phyloP scores from a whole-genome alignment of 2,329 filamentous ascomycete species.

The Rutstroemia sp. region DNA sequence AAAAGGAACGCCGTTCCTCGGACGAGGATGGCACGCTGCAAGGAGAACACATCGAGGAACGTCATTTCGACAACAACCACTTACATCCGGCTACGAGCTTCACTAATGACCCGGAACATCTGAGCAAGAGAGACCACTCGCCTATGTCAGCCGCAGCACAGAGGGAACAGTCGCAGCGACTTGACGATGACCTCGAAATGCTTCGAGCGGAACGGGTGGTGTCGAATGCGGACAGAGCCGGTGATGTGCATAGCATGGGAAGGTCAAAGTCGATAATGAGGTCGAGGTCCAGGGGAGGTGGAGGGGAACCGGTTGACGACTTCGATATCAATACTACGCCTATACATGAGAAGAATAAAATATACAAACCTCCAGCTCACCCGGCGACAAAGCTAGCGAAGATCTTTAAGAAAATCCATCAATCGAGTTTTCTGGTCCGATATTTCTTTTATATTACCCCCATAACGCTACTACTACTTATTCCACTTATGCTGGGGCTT shows the following conservation, averaged over 20 bases:
- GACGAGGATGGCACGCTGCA: slow-evolving; percentile 29
- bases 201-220: slow-evolving; percentile 57
- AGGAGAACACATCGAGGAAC: slow-evolving; percentile 18
- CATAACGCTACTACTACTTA: slow-evolving; percentile 53
- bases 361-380: slow-evolving; percentile 57
- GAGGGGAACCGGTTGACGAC: slow-evolving; percentile 51
- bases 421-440: slow-evolving; percentile 57
- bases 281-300: slow-evolving; percentile 41
- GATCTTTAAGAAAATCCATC: slow-evolving; percentile 57
- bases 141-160: slow-evolving; percentile 44
- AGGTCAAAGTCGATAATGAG: slow-evolving; percentile 32
- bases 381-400: slow-evolving; percentile 54
- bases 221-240: slow-evolving; percentile 18
- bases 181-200: slow-evolving; percentile 60
- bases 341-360: slow-evolving; percentile 56
- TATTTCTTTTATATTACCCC: slow-evolving; percentile 68
- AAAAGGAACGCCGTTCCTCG: slow-evolving; percentile 22
- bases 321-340: slow-evolving; percentile 48
- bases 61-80: slow-evolving; percentile 31
- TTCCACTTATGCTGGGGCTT: slow-evolving; percentile 60
- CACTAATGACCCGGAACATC: slow-evolving; percentile 25
- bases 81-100: slow-evolving; percentile 41
- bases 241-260: slow-evolving; percentile 28
- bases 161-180: slow-evolving; percentile 50
- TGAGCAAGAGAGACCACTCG: slow-evolving; percentile 14